Conservation (phyloP, 495 filamentous ascomycete genomes). For the Xylaria cubensis region DNA sequence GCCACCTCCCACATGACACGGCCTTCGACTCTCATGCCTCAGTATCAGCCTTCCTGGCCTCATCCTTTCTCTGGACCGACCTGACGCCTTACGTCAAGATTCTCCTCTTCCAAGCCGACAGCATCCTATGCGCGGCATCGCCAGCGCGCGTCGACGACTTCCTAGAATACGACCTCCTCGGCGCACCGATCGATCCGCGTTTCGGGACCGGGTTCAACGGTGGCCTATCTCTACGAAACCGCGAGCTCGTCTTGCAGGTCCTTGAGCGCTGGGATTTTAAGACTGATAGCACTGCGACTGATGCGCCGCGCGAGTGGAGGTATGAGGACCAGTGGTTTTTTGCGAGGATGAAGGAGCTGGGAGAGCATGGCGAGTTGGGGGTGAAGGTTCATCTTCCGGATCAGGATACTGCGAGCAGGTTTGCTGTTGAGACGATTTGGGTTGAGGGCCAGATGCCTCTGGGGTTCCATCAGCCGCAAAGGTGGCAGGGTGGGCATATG, state of each 20-base stretch:
- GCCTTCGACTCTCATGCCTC: constrained; percentile 23
- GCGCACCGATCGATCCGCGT: constrained; percentile 32
- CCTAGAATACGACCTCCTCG: constrained; percentile 41
- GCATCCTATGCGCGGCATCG: constrained; percentile 42
- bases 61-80: constrained; percentile 40
- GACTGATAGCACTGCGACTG: constrained; percentile 12
- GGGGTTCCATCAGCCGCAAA: constrained; percentile 31
- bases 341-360: constrained; percentile 25
- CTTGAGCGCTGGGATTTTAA: constrained; percentile 35
- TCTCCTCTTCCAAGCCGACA: constrained; percentile 45
- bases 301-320: constrained; percentile 27
- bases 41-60: constrained; percentile 31
- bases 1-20: constrained; percentile 23
- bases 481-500: constrained; percentile 16
- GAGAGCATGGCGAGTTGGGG: neutral
- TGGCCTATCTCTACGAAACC: constrained; percentile 42
- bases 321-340: constrained; percentile 46
- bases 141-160: constrained; percentile 43
- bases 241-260: constrained; percentile 35
- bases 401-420: constrained; percentile 5
- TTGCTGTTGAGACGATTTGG: constrained; percentile 31
- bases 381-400: constrained; percentile 25
- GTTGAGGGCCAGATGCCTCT: constrained; percentile 19
- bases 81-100: constrained; percentile 39
- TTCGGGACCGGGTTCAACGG: constrained; percentile 41